Evolutionary conservation across 2,329 filamentous ascomycete genomes (phyloP), one percentile per base, ranked within the genome.

Genomic region (Aspergillus brunneoviolaceus): DNA sequence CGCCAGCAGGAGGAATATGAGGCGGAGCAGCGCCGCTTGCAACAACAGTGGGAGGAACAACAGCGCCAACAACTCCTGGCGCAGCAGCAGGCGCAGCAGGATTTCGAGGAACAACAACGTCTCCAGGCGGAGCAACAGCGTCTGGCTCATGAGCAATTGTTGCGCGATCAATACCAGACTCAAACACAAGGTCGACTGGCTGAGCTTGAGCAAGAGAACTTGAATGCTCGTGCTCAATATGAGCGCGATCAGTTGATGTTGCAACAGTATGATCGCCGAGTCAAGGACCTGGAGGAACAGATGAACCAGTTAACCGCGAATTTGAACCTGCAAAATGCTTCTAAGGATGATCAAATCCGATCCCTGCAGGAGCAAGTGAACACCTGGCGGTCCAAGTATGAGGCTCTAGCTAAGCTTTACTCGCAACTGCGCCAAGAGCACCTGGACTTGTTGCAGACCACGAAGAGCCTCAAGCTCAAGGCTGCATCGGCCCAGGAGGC

Each of bases 231-330:
- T 48, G 91, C 93, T 9, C 95, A 98, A 76, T 98, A 97, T 73
- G 93, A 98, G 76, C 89, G 89, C n/a, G 93, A 99, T 74, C 95
- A 98, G 78, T 82, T 99, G 48, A 92, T 98, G 90, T 83, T 99
- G 49, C 91, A 97, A 76, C 94, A 98, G 73, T 99, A 97, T 73
- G 95, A 99, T 67, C 89, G 92, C 72, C 87, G 94, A 62, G 92
- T 99, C 72, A 98, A 97, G 80, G 89, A 91, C 21, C 80, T 99
- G 12, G 95, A 99, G 76, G 86, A 87, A 57, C 95, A 99, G 77
- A 84, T 99, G 63, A 79, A 83, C 51, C 90, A 96, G 66, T 83
- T 98, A 55, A 90, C 92, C 69, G 85, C 83, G 67, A 97, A 92
- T 74, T 89, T 91, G 68, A 88, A 89, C 48, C 89, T 96, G 75